phyloP scores from a whole-genome alignment of 2,329 filamentous ascomycete species.

The Diplodia corticola region DNA sequence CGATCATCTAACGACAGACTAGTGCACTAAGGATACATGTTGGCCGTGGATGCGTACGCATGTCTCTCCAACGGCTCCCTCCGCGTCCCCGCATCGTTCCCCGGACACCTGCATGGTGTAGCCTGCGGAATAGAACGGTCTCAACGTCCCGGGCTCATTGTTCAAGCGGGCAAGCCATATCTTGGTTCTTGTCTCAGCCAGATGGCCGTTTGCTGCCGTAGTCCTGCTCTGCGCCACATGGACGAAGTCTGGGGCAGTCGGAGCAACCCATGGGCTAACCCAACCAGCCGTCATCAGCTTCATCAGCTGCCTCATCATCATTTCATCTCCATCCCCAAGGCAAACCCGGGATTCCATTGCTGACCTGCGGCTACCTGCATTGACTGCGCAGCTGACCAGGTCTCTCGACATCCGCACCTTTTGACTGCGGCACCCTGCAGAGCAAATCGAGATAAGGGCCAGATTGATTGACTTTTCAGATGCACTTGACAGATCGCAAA shows the following conservation, averaged over 20 bases:
- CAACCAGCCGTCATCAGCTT: neutral
- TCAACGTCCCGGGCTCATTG: neutral
- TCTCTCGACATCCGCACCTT: neutral
- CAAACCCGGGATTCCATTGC: slow-evolving; percentile 2
- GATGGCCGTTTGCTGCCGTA: neutral
- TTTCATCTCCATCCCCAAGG: neutral
- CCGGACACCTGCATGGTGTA: slow-evolving; percentile 3
- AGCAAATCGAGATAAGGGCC: neutral
- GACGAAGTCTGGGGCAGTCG: neutral
- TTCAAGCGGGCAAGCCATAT: neutral
- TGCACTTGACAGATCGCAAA: slow-evolving; percentile 2
- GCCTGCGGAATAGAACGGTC: neutral
- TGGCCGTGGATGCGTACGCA: neutral
- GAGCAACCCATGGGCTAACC: neutral
- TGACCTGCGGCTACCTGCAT: slow-evolving; percentile 2
- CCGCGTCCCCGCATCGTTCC: neutral
- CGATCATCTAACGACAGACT: neutral
- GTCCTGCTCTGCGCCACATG: neutral
- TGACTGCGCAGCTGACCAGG: neutral
- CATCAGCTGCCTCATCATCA: neutral
- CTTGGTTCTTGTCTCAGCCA: neutral
- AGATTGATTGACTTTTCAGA: neutral
- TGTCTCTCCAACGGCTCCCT: neutral
- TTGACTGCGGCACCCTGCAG: slow-evolving; percentile 1
- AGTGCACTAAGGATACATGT: neutral